phyloP scores from a whole-genome alignment of 2,329 filamentous ascomycete species.

The Colletotrichum lupini region DNA sequence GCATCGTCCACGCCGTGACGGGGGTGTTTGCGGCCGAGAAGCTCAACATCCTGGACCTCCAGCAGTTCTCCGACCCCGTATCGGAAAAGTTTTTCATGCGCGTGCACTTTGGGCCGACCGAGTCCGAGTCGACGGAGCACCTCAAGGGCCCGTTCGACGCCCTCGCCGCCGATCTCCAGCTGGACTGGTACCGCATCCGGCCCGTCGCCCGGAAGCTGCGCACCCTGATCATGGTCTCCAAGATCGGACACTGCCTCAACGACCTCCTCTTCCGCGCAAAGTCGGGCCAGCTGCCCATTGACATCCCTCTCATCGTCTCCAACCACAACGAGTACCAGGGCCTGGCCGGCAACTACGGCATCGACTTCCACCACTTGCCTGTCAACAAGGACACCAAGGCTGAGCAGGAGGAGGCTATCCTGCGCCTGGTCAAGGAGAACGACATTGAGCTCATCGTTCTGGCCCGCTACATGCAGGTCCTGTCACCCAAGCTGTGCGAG shows the following conservation, averaged over 20 bases:
- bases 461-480: constrained; percentile 89
- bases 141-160: constrained; percentile 67
- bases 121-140: constrained; percentile 59
- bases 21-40: constrained; percentile 78
- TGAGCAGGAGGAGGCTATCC: constrained; percentile 76
- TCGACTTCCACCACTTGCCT: constrained; percentile 84
- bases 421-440: constrained; percentile 76
- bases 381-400: constrained; percentile 82
- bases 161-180: constrained; percentile 72
- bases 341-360: constrained; percentile 78
- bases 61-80: constrained; percentile 83
- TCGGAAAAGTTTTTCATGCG: constrained; percentile 89
- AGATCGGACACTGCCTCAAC: constrained; percentile 88
- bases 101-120: constrained; percentile 79
- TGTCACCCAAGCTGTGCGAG: constrained; percentile 78
- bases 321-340: constrained; percentile 81
- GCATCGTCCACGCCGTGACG: constrained; percentile 87
- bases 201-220: constrained; percentile 76
- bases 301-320: constrained; percentile 82
- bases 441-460: constrained; percentile 83
- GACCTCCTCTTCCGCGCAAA: constrained; percentile 84
- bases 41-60: constrained; percentile 85
- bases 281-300: constrained; percentile 78
- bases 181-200: constrained; percentile 76
- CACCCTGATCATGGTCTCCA: constrained; percentile 89